A percentile compares a stretch with the other conserved stretches of the same genome.
Conservation (phyloP, 2,329 filamentous ascomycete genomes). For the Fusarium compactum region DNA sequence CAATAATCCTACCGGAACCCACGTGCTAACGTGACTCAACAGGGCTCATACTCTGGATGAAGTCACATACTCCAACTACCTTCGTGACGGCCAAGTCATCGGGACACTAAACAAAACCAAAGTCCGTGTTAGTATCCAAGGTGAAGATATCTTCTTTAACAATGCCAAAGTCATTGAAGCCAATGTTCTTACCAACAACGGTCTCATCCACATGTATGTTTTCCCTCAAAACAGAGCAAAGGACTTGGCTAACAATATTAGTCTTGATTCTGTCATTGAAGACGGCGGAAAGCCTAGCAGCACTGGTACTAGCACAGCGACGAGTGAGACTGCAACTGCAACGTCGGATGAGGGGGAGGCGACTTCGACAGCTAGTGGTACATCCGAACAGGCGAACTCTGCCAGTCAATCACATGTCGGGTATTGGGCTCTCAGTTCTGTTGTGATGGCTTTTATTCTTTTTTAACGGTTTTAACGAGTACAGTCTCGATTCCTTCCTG, state of each 20-base stretch:
- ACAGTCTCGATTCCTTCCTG: rapidly evolving
- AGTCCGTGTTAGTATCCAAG: not conserved
- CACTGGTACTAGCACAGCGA: not conserved
- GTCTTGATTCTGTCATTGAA: not conserved
- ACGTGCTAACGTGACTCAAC: not conserved
- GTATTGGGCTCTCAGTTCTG: not conserved
- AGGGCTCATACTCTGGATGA: not conserved
- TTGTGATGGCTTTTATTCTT: rapidly evolving
- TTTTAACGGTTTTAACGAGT: not conserved
- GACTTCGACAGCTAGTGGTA: not conserved
- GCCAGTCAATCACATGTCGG: not conserved
- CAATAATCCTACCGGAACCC: too few species aligned
- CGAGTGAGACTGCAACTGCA: not conserved
- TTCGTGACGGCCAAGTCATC: not conserved
- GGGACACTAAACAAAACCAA: not conserved
- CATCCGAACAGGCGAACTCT: not conserved
- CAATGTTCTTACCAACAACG: not conserved
- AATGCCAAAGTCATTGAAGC: not conserved
- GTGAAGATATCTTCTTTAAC: not conserved
- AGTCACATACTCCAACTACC: not conserved
- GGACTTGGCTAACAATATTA: not conserved
- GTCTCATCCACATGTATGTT: not conserved
- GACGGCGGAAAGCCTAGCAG: not conserved
- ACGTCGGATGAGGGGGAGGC: not conserved
- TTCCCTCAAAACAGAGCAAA: too few species aligned